These are phyloP conservation scores for Hygrophoropsis aurantiaca DNA, from an alignment of 768 basidiomycete species.

Conservation along the genomic window DNA sequence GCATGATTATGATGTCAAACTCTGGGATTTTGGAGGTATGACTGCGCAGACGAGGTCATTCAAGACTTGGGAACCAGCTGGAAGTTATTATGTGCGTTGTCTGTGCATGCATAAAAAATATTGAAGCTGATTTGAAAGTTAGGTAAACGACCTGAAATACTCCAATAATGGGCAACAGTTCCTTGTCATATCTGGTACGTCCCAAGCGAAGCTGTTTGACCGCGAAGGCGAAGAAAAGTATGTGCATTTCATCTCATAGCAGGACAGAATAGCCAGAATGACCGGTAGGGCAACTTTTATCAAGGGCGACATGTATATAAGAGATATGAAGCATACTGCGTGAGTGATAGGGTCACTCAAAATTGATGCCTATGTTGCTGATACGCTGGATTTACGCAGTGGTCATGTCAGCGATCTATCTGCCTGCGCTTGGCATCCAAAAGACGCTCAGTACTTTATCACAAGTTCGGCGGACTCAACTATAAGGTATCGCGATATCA, in stretches of 20 bases:
- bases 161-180: slow-evolving; percentile 86
- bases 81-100: slow-evolving; percentile 77
- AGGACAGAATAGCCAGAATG: slow-evolving; percentile 46
- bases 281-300: slow-evolving; percentile 69
- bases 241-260: slow-evolving; percentile 31
- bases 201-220: slow-evolving; percentile 86
- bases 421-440: slow-evolving; percentile 92
- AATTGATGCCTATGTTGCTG: slow-evolving; percentile 6
- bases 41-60: slow-evolving; percentile 87
- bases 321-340: slow-evolving; percentile 99
- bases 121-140: slow-evolving; percentile 1
- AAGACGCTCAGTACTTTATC: slow-evolving; percentile 79
- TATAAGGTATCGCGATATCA: slow-evolving; percentile 61
- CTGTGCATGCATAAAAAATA: neutral
- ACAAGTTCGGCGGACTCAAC: slow-evolving; percentile 96
- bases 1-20: slow-evolving; percentile 96
- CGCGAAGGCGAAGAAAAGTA: slow-evolving; percentile 93
- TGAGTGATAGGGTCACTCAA: slow-evolving; percentile 40
- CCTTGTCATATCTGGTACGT: slow-evolving; percentile 84
- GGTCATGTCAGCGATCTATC: slow-evolving; percentile 94
- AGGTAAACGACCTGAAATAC: slow-evolving; percentile 92
- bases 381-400: slow-evolving; percentile 38
- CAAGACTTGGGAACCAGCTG: slow-evolving; percentile 94
- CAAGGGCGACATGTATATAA: slow-evolving; percentile 97
- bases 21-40: slow-evolving; percentile 99